phyloP scores from a whole-genome alignment of 1,284 basidiomycete genomes.

The Caloboletus firmus region DNA sequence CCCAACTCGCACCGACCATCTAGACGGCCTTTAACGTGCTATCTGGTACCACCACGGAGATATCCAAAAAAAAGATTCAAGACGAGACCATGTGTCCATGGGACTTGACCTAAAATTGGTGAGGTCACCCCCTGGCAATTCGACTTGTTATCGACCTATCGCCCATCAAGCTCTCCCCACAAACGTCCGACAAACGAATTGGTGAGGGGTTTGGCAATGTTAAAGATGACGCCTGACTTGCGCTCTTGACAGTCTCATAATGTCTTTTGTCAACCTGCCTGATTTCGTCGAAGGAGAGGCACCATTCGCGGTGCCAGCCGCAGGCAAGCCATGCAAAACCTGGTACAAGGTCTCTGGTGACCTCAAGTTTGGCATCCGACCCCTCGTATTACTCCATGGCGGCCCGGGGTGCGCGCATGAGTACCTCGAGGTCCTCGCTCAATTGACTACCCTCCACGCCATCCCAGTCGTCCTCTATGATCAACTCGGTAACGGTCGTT shows the following conservation, averaged over 20 bases:
- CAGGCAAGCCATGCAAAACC: slow-evolving; percentile 41
- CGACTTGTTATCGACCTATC: not conserved
- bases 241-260: slow-evolving; percentile 11
- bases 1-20: too few relatives aligned
- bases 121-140: not conserved
- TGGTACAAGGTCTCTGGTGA: slow-evolving; percentile 48
- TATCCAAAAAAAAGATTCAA: not conserved
- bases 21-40: too few relatives aligned
- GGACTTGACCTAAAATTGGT: not conserved
- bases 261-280: slow-evolving; percentile 24
- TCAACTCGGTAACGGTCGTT: slow-evolving; percentile 47
- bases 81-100: not conserved
- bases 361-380: slow-evolving; percentile 31
- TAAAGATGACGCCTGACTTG: not conserved
- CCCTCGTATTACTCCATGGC: slow-evolving; percentile 47
- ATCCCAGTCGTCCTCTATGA: slow-evolving; percentile 50
- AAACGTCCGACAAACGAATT: not conserved
- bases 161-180: not conserved
- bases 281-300: slow-evolving; percentile 28
- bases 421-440: slow-evolving; percentile 40
- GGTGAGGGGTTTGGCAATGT: not conserved
- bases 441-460: slow-evolving; percentile 31
- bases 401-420: slow-evolving; percentile 44
- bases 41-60: not conserved
- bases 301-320: slow-evolving; percentile 25